Evolutionary conservation across 1,139 yeast species (phyloP), one percentile per base, ranked within the genome.

Genomic region (Hyphopichia khmerensis): DNA sequence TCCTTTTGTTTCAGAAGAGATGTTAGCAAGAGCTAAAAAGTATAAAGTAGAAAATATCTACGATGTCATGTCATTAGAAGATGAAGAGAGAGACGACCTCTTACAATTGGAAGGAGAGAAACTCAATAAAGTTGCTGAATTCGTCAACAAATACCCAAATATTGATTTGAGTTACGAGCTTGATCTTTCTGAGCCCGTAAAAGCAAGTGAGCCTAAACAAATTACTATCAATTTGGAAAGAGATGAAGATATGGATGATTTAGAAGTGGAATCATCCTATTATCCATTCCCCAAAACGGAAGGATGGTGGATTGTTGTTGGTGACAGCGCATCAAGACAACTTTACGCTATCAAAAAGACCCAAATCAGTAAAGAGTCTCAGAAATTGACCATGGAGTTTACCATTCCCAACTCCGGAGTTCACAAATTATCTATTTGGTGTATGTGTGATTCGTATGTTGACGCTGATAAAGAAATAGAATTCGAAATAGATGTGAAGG

Each of bases 81-180:
- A 84, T 56, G 88, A 83, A 1, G 84, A 82, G 44, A 75, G 97
- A 40, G 83, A 80, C 42, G 74, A 74, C 13, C 65, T 90, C 4
- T 66, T 91, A 45, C 79, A 77, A 31, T 66, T 89, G 56, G 60
- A 62, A 10, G 82, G 78, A 15, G 66, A 68, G 3, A 66, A 82
- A 42, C 57, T 79, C 39, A 72, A 74, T 34, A 72, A 72, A 23
- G 90, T 93, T 41, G 98, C 98, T 0, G 80, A 80, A 26, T 93
- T 93, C 69, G 96, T 90, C 43, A 93, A 93, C 64, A 80, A 77
- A 51, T 95, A 87, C 60, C 99, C 99, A 5, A 87, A 87, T 55
- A 74, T 93, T 44, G 97, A 93, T 52, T 62, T 91, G 18, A 65
- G 75, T 4, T 82, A 81, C 48, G 74, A 72, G 43, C 55, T 75